A percentile compares a stretch with the other conserved stretches of the same genome.
These are phyloP conservation scores for Pseudogymnoascus sp. DNA, from an alignment of 2,329 filamentous ascomycete genomes.

Conservation along the genomic window DNA sequence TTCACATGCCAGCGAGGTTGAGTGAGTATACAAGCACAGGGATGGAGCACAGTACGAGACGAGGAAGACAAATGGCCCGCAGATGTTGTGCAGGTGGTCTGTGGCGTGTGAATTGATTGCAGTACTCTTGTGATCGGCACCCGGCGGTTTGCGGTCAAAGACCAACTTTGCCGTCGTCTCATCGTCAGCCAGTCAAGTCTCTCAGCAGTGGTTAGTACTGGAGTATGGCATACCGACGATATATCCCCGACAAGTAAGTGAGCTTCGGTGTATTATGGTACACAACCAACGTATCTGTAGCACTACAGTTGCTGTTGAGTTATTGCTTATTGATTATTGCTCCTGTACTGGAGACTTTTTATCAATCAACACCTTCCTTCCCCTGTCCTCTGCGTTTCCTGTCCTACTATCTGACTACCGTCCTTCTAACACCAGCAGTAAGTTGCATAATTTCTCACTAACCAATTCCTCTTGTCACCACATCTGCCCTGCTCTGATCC, in stretches of 20 bases:
- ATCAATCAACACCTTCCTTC: not conserved
- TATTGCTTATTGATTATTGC: not conserved
- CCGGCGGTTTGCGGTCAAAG: not conserved
- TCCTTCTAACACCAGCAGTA: not conserved
- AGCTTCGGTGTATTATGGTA: not conserved
- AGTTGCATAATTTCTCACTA: not conserved
- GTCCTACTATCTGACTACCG: not conserved
- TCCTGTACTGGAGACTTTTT: not conserved
- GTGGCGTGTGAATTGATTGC: not conserved
- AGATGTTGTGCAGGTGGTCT: not conserved
- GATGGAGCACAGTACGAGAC: not conserved
- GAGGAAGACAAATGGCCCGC: not conserved
- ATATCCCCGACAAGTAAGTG: not conserved
- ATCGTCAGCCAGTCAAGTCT: slow-evolving; percentile 1
- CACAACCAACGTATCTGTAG: not conserved
- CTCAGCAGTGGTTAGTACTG: not conserved
- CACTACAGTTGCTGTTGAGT: not conserved
- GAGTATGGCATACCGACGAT: not conserved
- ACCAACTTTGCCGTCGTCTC: not conserved
- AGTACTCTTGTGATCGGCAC: not conserved
- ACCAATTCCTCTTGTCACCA: not conserved
- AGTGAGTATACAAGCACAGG: not conserved
- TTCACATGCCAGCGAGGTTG: not conserved
- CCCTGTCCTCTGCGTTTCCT: not conserved
- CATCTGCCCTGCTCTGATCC: not conserved